Evolutionary conservation across 2,329 filamentous ascomycete genomes (phyloP), one percentile per base, ranked within the genome.

Genomic region (Dactylellina sp.): DNA sequence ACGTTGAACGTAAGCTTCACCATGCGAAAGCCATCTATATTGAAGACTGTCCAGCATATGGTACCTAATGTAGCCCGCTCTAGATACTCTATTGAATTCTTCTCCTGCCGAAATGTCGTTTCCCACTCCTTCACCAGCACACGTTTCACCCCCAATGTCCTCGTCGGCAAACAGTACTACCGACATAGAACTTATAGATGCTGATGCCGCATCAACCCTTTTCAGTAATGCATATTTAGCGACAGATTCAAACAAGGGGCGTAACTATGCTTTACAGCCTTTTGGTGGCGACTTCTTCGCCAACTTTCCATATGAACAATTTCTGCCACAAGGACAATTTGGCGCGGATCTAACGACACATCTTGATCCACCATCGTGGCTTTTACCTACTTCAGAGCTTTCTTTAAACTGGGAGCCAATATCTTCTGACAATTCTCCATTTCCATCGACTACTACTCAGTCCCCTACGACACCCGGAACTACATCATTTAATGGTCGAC

Each of bases 271-370:
- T 28, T 20, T 63, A 28, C 46, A 46, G 16, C 47, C 46, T 28
- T 53, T 63, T 50, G 59, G 52, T 28, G 52, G 52, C 24, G 46
- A 63, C n/a, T 63, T 63, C 24, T 63, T 63, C 20, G 52, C 32
- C 32, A 63, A 53, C 22, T 63, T 63, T n/a, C 59, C 59, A 2
- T 63, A 52, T 22, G 46, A 53, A 24, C 59, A 63, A 42, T 63
- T 50, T 52, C 22, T 62, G 22, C 25, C 59, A 12, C 35, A 52
- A 7, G 59, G 49, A 6, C 59, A 63, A 50, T 20, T 63, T 11
- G 59, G 59, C 16, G 18, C 37, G n/a, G 42, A 63, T 35, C 20
- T 50, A 59, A 32, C 53, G 16, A 44, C 39, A 24, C 59, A 63
- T 7, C 11, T 53, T 24, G 47, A 53, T n/a, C 28, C 22, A 5